Conservation (phyloP, 305 asterid genomes). For the Plantago rigida region DNA sequence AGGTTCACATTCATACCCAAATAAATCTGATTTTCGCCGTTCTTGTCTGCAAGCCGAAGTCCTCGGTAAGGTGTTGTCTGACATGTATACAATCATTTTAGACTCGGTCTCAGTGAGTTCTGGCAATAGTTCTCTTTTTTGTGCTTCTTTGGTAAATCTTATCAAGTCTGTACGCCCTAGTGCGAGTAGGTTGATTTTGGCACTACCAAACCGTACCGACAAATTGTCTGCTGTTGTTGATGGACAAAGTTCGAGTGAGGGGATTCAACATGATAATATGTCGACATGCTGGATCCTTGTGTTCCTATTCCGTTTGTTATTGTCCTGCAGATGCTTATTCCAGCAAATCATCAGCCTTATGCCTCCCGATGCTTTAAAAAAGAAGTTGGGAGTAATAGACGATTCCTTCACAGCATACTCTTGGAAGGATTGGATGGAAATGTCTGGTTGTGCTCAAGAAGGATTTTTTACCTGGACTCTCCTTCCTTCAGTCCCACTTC, state of each 20-base stretch:
- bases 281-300: slow-evolving; percentile 51
- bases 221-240: slow-evolving; percentile 38
- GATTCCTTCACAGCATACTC: slow-evolving; percentile 49
- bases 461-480: slow-evolving; percentile 58
- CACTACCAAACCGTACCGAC: slow-evolving; percentile 31
- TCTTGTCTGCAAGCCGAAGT: slow-evolving; percentile 48
- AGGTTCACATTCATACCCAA: slow-evolving; percentile 27
- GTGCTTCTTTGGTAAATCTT: slow-evolving; percentile 52
- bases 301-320: slow-evolving; percentile 54
- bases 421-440: slow-evolving; percentile 68
- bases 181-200: slow-evolving; percentile 43
- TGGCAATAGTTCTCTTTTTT: slow-evolving; percentile 64
- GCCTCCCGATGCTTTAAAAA: slow-evolving; percentile 56
- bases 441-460: slow-evolving; percentile 37
- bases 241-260: slow-evolving; percentile 35
- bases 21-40: slow-evolving; percentile 26
- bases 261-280: slow-evolving; percentile 30
- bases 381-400: slow-evolving; percentile 50
- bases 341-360: slow-evolving; percentile 54
- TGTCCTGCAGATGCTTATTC: slow-evolving; percentile 61
- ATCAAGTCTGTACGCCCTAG: slow-evolving; percentile 45
- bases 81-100: slow-evolving; percentile 55
- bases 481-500: slow-evolving; percentile 56
- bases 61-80: slow-evolving; percentile 64
- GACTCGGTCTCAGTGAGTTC: slow-evolving; percentile 64